Evolutionary conservation across 805 yeast species (phyloP).

Genomic region (Yamadazyma philogaea): DNA sequence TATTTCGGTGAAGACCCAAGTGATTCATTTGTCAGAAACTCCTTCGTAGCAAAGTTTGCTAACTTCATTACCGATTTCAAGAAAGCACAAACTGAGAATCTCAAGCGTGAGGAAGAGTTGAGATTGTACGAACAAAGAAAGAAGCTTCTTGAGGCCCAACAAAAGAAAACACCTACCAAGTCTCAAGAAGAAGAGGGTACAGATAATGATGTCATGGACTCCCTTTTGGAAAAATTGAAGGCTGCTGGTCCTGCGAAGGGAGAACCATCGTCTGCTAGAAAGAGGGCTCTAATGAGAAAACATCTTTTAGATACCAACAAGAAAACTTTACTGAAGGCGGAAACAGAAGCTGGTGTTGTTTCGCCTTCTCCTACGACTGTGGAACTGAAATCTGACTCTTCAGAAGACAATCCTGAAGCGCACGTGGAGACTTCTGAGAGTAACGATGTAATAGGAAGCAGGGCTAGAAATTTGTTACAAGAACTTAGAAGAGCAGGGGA

Average conservation of each 20-base stretch:
- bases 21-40: slow-evolving; percentile 50
- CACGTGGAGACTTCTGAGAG: slow-evolving; percentile 6
- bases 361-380: slow-evolving; percentile 10
- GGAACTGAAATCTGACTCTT: slow-evolving; percentile 11
- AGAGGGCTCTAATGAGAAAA: slow-evolving; percentile 72
- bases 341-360: slow-evolving; percentile 5
- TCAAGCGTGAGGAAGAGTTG: slow-evolving; percentile 65
- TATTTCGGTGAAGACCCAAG: slow-evolving; percentile 72
- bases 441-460: slow-evolving; percentile 42
- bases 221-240: slow-evolving; percentile 77
- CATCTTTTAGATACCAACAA: slow-evolving; percentile 44
- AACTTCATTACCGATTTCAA: slow-evolving; percentile 60
- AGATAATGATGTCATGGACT: slow-evolving; percentile 70
- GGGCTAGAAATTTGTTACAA: slow-evolving; percentile 62
- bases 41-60: slow-evolving; percentile 61
- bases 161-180: slow-evolving; percentile 20
- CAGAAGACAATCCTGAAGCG: slow-evolving; percentile 11
- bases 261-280: slow-evolving; percentile 76
- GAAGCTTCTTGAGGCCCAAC: slow-evolving; percentile 51
- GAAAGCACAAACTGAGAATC: slow-evolving; percentile 62
- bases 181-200: slow-evolving; percentile 35
- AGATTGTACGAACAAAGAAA: slow-evolving; percentile 74
- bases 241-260: slow-evolving; percentile 79
- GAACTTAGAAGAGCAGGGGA: slow-evolving; percentile 49
- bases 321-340: slow-evolving; percentile 1